Percentiles rank a stretch among this genome's conserved stretches.
Evolutionary conservation across 2,329 filamentous ascomycete species (phyloP).

Genomic region (Penicillium sp.): DNA sequence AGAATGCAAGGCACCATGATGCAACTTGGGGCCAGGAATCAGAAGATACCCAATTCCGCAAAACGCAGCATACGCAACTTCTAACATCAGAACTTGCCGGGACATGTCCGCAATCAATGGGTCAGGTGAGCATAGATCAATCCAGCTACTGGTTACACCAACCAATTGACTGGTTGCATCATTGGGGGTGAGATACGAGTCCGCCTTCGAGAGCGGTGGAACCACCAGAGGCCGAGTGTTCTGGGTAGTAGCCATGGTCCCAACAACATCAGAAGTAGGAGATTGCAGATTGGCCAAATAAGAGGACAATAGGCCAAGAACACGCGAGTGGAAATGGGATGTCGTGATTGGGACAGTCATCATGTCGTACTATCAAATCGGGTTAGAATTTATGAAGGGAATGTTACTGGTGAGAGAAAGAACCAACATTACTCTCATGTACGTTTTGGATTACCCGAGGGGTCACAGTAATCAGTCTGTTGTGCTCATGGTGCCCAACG

Average conservation of each 20-base stretch:
- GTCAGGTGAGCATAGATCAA: slow-evolving; percentile 80
- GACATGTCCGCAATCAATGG: slow-evolving; percentile 82
- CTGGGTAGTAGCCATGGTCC: slow-evolving; percentile 40
- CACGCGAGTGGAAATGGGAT: slow-evolving; percentile 57
- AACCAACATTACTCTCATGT: slow-evolving; percentile 54
- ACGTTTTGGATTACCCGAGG: slow-evolving; percentile 52
- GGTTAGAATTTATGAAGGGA: slow-evolving; percentile 2
- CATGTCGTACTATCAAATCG: slow-evolving; percentile 58
- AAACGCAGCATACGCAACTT: slow-evolving; percentile 93
- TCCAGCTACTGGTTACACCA: slow-evolving; percentile 83
- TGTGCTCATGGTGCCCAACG: slow-evolving; percentile 61
- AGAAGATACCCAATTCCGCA: slow-evolving; percentile 83
- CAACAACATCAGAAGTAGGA: slow-evolving; percentile 32
- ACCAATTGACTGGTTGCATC: slow-evolving; percentile 79
- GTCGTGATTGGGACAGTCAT: slow-evolving; percentile 62
- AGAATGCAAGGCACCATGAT: slow-evolving; percentile 52
- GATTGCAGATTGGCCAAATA: slow-evolving; percentile 48
- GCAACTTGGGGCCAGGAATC: slow-evolving; percentile 70
- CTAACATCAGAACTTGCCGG: slow-evolving; percentile 82
- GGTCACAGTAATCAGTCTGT: slow-evolving; percentile 50
- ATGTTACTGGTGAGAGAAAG: neutral
- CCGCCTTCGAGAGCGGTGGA: slow-evolving; percentile 41
- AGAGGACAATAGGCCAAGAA: slow-evolving; percentile 52
- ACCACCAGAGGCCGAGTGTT: slow-evolving; percentile 42
- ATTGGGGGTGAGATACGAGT: slow-evolving; percentile 68